These are phyloP conservation scores for Termitomyces sp. DNA, from an alignment of 768 basidiomycete genomes.

Conservation along the genomic window DNA sequence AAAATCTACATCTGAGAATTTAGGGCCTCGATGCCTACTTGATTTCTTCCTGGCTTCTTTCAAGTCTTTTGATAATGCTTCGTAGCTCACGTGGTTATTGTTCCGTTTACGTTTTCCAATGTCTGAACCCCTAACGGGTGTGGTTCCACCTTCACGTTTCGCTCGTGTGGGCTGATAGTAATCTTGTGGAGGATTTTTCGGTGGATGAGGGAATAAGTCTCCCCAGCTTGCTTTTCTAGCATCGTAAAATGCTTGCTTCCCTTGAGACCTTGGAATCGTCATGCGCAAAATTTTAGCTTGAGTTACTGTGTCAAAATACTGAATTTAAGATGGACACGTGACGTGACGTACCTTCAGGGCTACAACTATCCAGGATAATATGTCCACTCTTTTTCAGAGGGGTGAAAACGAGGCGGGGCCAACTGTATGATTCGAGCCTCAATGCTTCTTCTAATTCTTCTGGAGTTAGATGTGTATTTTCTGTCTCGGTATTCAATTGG, in stretches of 20 bases:
- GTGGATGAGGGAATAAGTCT: conserved; percentile 87
- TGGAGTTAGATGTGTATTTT: conserved; percentile 6
- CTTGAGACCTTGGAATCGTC: conserved; percentile 89
- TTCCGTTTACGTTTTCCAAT: conserved; percentile 45
- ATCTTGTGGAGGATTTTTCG: conserved; percentile 73
- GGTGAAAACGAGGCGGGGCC: conserved; percentile 92
- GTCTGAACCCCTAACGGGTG: conserved; percentile 34
- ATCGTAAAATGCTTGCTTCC: conserved; percentile 94
- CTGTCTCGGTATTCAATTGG: conserved; percentile 4
- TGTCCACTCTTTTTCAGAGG: conserved; percentile 91
- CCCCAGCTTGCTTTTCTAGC: conserved; percentile 94
- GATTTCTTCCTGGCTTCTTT: conserved; percentile 31
- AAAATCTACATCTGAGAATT: background rate
- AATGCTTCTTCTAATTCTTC: conserved; percentile 48
- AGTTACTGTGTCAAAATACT: background rate
- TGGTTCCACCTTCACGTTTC: conserved; percentile 22
- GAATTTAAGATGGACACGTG: background rate
- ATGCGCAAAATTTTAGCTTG: conserved; percentile 87
- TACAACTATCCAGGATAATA: conserved; percentile 87
- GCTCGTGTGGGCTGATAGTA: conserved; percentile 39
- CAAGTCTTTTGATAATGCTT: conserved; percentile 30
- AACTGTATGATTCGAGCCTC: conserved; percentile 71
- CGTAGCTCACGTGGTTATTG: conserved; percentile 29
- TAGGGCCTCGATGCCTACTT: conserved; percentile 18
- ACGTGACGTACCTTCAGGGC: conserved; percentile 56